phyloP scores from a whole-genome alignment of 257 asterid genomes.

The Ballota nigra region DNA sequence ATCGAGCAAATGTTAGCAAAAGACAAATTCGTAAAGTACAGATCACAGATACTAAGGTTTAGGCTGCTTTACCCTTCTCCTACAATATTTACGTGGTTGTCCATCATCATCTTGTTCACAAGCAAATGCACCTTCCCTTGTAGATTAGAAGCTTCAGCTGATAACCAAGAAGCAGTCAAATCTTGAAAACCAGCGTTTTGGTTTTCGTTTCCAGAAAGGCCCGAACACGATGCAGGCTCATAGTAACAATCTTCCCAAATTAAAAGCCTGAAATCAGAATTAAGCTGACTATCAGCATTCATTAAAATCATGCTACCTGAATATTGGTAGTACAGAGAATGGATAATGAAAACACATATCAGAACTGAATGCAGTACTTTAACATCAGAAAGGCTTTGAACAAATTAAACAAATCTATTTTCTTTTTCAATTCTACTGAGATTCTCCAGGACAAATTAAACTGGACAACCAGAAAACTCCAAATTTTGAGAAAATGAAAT shows the following conservation, averaged over 20 bases:
- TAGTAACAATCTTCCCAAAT: conserved; percentile 90
- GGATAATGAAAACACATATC: conserved; percentile 19
- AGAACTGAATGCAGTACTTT: conserved; percentile 36
- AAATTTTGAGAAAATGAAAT: conserved; percentile 42
- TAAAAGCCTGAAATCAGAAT: conserved; percentile 62
- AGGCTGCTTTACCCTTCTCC: conserved; percentile 76
- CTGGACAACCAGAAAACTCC: conserved; percentile 64
- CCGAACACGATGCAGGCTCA: conserved; percentile 40
- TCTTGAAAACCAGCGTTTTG: conserved; percentile 27
- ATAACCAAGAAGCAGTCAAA: conserved; percentile 39
- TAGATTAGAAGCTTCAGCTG: conserved; percentile 36
- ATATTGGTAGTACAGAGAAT: neutral
- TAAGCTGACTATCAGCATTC: conserved; percentile 8
- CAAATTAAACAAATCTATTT: conserved; percentile 26
- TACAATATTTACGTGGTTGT: conserved; percentile 61
- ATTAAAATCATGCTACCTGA: neutral
- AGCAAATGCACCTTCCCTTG: conserved; percentile 57
- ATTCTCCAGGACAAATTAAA: conserved; percentile 59
- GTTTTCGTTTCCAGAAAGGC: conserved; percentile 30
- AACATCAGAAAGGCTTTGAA: conserved; percentile 34
- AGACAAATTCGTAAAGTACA: neutral
- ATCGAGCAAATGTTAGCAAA: neutral
- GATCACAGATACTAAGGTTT: neutral
- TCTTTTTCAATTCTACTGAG: conserved; percentile 26
- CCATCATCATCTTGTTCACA: conserved; percentile 87